These are phyloP conservation scores for Myriosclerotinia duriaeana DNA, from an alignment of 2,329 filamentous ascomycete genomes.

Conservation along the genomic window DNA sequence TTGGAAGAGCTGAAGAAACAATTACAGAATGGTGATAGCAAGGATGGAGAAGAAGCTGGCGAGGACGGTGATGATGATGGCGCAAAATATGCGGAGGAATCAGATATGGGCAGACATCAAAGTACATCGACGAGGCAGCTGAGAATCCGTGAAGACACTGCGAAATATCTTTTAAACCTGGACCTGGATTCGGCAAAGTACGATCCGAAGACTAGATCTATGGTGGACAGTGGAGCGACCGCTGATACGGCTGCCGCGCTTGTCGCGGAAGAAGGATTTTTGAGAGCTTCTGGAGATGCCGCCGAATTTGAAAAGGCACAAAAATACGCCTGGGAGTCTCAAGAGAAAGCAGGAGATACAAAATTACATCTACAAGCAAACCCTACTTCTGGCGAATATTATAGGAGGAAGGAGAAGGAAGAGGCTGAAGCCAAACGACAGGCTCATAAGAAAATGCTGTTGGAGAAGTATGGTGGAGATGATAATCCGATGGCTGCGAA, in stretches of 20 bases:
- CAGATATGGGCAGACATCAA: constrained; percentile 93
- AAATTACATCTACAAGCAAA: constrained; percentile 92
- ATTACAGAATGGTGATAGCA: constrained; percentile 47
- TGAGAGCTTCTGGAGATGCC: constrained; percentile 85
- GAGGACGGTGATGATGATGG: constrained; percentile 57
- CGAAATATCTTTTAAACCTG: constrained; percentile 92
- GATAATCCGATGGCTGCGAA: constrained; percentile 59
- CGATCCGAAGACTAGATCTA: constrained; percentile 90
- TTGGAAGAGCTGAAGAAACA: constrained; percentile 70
- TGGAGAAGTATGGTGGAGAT: constrained; percentile 79
- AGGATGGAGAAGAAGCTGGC: constrained; percentile 52
- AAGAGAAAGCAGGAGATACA: constrained; percentile 77
- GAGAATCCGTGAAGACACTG: constrained; percentile 91
- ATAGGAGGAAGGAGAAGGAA: constrained; percentile 74
- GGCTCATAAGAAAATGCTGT: constrained; percentile 66
- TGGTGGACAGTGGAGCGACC: constrained; percentile 82
- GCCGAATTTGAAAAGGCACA: constrained; percentile 89
- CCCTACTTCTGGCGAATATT: constrained; percentile 85
- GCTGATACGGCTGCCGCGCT: constrained; percentile 76
- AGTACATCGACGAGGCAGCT: constrained; percentile 88
- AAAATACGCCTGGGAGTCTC: constrained; percentile 89
- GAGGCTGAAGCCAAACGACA: constrained; percentile 69
- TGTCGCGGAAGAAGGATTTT: constrained; percentile 90
- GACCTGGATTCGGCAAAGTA: constrained; percentile 97
- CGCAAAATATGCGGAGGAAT: constrained; percentile 85